These are phyloP conservation scores for Scalesia atractyloides DNA, from an alignment of 129 eudicot genomes.

Conservation along the genomic window DNA sequence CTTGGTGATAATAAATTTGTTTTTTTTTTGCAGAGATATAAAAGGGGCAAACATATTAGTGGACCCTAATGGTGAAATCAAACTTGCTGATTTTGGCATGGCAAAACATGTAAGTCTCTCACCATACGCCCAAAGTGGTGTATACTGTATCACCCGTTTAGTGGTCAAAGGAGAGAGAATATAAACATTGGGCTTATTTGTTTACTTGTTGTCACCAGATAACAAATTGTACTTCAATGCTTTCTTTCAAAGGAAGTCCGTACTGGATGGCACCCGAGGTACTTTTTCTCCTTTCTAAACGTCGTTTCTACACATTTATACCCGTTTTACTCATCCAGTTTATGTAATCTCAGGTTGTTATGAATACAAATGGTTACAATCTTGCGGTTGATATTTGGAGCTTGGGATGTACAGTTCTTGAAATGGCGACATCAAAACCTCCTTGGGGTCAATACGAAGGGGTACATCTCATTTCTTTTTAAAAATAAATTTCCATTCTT, in stretches of 20 bases:
- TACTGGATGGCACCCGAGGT: constrained; percentile 99
- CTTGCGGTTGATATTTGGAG: constrained; percentile 99
- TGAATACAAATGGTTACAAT: constrained; percentile 85
- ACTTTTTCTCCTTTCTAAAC: not conserved
- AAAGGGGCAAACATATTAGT: constrained; percentile 98
- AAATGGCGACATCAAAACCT: constrained; percentile 97
- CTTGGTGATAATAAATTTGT: constrained; percentile 16
- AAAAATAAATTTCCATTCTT: not conserved
- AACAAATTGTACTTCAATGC: constrained; percentile 68
- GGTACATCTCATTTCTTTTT: constrained; percentile 42
- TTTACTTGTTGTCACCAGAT: constrained; percentile 51
- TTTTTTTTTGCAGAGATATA: constrained; percentile 64
- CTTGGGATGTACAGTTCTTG: constrained; percentile 94
- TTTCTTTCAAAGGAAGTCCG: constrained; percentile 99
- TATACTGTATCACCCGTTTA: not conserved
- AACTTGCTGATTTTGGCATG: constrained; percentile 99
- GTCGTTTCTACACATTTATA: not conserved
- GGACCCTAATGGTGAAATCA: constrained; percentile 90
- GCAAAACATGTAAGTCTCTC: constrained; percentile 80
- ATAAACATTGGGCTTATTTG: constrained; percentile 22
- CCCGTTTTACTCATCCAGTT: constrained; percentile 1
- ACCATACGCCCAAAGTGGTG: not conserved
- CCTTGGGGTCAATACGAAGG: constrained; percentile 99
- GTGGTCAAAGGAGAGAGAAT: constrained; percentile 9
- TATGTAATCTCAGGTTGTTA: constrained; percentile 64